Evolutionary conservation across 2,329 filamentous ascomycete species (phyloP).

Genomic region (Elsinoe australis): DNA sequence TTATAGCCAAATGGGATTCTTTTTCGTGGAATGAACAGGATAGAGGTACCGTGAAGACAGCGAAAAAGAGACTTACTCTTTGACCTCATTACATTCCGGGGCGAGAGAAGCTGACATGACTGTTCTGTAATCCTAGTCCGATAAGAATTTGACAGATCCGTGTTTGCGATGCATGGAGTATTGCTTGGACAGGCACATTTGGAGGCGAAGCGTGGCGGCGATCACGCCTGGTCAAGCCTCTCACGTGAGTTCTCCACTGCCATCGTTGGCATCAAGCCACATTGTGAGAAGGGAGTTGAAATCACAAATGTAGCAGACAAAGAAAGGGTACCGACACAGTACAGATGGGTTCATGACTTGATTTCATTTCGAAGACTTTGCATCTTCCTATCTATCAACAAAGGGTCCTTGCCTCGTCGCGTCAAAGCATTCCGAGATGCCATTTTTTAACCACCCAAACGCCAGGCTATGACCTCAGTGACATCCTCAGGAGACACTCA

Average conservation of each 20-base stretch:
- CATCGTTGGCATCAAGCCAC: too few species aligned
- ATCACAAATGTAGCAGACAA: not conserved
- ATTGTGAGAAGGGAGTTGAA: too few species aligned
- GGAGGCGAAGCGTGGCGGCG: not conserved
- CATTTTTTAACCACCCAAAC: slow-evolving; percentile 16
- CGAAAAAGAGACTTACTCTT: slow-evolving; percentile 83
- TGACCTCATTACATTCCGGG: slow-evolving; percentile 88
- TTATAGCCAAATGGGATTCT: too few species aligned
- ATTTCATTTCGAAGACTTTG: slow-evolving; percentile 6
- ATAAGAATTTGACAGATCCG: too few species aligned
- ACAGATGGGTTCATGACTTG: not conserved
- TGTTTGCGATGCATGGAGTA: too few species aligned
- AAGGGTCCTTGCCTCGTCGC: too few species aligned
- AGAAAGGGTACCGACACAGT: not conserved
- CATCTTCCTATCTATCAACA: not conserved
- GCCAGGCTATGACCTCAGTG: slow-evolving; percentile 16
- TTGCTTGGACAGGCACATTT: too few species aligned
- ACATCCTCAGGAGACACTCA: not conserved
- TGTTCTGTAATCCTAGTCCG: too few species aligned
- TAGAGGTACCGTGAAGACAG: too few species aligned
- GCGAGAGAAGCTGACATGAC: slow-evolving; percentile 89
- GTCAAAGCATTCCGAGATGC: not conserved
- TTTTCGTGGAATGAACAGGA: too few species aligned
- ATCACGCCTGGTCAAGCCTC: too few species aligned
- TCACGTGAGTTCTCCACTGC: too few species aligned